A percentile compares a stretch with the other conserved stretches of the same genome.
Conservation (phyloP, 2,329 filamentous ascomycete species). For the Achaetomium macrosporum region DNA sequence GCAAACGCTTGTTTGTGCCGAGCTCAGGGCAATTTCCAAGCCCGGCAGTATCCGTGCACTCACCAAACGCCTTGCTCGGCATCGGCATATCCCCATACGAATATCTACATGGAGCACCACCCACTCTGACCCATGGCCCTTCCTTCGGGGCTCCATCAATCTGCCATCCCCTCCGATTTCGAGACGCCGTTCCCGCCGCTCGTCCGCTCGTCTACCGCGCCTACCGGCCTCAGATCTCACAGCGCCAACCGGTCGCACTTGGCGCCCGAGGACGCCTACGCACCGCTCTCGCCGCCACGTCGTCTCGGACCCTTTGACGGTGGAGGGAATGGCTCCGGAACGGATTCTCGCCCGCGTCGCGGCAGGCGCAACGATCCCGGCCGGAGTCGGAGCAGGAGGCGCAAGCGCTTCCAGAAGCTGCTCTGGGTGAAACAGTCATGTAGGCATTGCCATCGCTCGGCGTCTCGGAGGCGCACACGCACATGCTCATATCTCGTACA, state of each 20-base stretch:
- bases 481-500: slow-evolving; percentile 30
- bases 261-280: slow-evolving; percentile 79
- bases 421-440: slow-evolving; percentile 97
- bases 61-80: no score
- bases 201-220: slow-evolving; percentile 38
- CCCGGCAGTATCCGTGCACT: no score
- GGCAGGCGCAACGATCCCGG: slow-evolving; percentile 49
- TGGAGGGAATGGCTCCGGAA: slow-evolving; percentile 29
- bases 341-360: slow-evolving; percentile 34
- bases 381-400: slow-evolving; percentile 58
- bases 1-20: no score
- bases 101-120: slow-evolving; percentile 8
- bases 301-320: slow-evolving; percentile 39
- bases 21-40: no score
- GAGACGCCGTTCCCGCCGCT: slow-evolving; percentile 28
- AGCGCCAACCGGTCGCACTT: slow-evolving; percentile 61
- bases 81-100: background rate
- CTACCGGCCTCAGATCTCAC: slow-evolving; percentile 30
- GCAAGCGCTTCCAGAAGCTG: slow-evolving; percentile 85
- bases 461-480: no score
- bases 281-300: slow-evolving; percentile 55
- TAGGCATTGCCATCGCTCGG: slow-evolving; percentile 37
- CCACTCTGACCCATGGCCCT: slow-evolving; percentile 27
- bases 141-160: slow-evolving; percentile 28
- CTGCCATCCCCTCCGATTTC: slow-evolving; percentile 26